Conservation (phyloP, 225 moss, liverwort and hornwort species). For the Asterella californica region DNA sequence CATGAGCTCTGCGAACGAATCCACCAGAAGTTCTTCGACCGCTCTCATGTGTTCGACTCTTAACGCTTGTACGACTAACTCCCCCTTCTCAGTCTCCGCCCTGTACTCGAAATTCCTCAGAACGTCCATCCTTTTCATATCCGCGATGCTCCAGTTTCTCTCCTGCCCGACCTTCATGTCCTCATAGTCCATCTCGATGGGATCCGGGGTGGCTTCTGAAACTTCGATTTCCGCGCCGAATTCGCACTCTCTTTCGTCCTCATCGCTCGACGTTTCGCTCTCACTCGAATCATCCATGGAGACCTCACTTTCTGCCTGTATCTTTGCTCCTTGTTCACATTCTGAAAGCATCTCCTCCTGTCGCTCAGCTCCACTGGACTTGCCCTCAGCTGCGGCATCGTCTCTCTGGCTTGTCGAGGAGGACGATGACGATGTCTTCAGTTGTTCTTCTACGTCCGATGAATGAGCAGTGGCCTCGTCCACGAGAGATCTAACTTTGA, state of each 20-base stretch:
- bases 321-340: constrained; percentile 8
- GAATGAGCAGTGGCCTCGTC: constrained; percentile 44
- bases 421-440: not conserved
- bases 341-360: not conserved
- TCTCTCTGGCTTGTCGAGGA: constrained; percentile 13
- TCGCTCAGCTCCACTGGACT: constrained; percentile 7
- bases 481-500: constrained; percentile 34
- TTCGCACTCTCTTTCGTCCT: constrained; percentile 27
- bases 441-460: constrained; percentile 25
- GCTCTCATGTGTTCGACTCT: constrained; percentile 68
- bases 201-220: constrained; percentile 34
- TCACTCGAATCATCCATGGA: constrained; percentile 22
- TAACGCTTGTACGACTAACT: constrained; percentile 60
- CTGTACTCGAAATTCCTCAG: constrained; percentile 60
- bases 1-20: constrained; percentile 96
- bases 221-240: constrained; percentile 15
- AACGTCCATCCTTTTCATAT: constrained; percentile 53
- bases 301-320: not conserved
- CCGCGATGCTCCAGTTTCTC: constrained; percentile 50
- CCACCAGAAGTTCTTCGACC: constrained; percentile 77
- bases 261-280: not conserved
- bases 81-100: constrained; percentile 50
- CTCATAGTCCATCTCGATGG: constrained; percentile 31
- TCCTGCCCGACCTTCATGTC: constrained; percentile 30
- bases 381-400: constrained; percentile 8